phyloP scores from a whole-genome alignment of 306 rosid species.

The Gillenia trifoliata region DNA sequence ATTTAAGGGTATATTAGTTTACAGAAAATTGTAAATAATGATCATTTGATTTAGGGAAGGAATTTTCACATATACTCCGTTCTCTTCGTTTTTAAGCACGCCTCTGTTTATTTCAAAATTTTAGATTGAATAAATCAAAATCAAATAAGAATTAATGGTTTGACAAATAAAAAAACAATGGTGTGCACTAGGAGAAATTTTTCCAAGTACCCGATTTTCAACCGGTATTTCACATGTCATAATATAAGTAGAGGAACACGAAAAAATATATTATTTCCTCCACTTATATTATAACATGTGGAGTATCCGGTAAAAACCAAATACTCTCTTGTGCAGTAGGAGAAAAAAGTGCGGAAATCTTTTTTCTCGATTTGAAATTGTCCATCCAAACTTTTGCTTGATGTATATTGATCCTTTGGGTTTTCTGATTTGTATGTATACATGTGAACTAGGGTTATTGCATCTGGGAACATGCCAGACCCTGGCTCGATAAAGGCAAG shows the following conservation, averaged over 20 bases:
- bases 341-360: neutral
- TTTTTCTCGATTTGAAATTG: neutral
- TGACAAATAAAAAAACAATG: too few relatives aligned
- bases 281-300: too few relatives aligned
- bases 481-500: slow-evolving; percentile 71
- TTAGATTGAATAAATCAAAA: neutral
- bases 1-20: neutral
- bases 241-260: too few relatives aligned
- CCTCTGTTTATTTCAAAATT: too few relatives aligned
- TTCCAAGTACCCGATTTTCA: too few relatives aligned
- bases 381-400: neutral
- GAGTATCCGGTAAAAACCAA: too few relatives aligned
- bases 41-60: neutral
- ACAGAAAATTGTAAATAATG: too few relatives aligned
- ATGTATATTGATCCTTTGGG: neutral
- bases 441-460: slow-evolving; percentile 41
- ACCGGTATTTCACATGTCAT: too few relatives aligned
- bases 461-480: slow-evolving; percentile 67
- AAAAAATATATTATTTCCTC: too few relatives aligned
- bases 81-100: neutral
- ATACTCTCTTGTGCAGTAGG: neutral
- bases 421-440: neutral
- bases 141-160: too few relatives aligned
- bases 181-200: too few relatives aligned
- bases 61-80: too few relatives aligned